A percentile compares a stretch with the other conserved stretches of the same genome.
Evolutionary conservation across 257 asterid species (phyloP).

Genomic region (Rehmannia glutinosa): DNA sequence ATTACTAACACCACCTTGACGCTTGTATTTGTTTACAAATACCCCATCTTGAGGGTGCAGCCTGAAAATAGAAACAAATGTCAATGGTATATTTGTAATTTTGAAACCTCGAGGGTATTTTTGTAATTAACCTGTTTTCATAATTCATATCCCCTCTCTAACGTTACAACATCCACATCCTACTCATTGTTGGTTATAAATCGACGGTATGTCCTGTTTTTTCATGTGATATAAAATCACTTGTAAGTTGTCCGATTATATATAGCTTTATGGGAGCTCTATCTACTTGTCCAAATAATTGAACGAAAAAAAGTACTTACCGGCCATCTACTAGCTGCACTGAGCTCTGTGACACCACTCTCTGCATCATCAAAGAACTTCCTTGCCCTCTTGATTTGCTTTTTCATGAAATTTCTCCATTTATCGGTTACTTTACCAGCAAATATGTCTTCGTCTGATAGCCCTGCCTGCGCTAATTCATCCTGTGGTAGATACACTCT

Average conservation of each 20-base stretch:
- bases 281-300: not conserved
- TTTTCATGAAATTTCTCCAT: slow-evolving; percentile 92
- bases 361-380: slow-evolving; percentile 91
- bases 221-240: too few species aligned
- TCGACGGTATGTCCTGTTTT: not conserved
- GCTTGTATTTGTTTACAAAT: too few species aligned
- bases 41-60: too few species aligned
- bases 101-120: too few species aligned
- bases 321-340: slow-evolving; percentile 97
- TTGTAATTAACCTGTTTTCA: too few species aligned
- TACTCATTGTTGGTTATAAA: not conserved
- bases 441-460: slow-evolving; percentile 83
- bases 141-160: too few species aligned
- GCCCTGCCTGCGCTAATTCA: slow-evolving; percentile 87
- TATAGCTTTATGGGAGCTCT: not conserved
- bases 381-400: slow-evolving; percentile 87
- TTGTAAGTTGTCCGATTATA: too few species aligned
- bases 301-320: slow-evolving; percentile 37
- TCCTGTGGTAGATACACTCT: slow-evolving; percentile 93
- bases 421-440: slow-evolving; percentile 84
- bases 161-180: not conserved
- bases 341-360: slow-evolving; percentile 75
- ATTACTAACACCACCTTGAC: too few species aligned
- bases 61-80: too few species aligned
- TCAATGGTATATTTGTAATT: too few species aligned